Conservation (phyloP, 2,329 filamentous ascomycete genomes). For the Bretziella fagacearum region DNA sequence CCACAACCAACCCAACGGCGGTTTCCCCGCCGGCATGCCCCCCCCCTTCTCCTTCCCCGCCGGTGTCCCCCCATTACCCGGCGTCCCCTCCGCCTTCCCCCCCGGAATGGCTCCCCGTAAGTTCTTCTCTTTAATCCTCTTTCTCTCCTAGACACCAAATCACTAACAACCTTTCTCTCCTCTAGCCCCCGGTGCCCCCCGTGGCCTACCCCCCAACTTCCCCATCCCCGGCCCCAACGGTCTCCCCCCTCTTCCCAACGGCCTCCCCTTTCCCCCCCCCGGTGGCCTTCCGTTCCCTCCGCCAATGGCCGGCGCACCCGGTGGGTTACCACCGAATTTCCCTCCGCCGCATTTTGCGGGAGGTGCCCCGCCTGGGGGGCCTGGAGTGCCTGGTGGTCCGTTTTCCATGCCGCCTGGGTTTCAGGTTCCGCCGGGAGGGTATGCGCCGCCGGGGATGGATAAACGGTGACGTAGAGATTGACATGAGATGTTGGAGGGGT, state of each 20-base stretch:
- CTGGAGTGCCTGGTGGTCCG: conserved; percentile 18
- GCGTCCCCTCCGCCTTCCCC: background rate
- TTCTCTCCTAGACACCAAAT: no score
- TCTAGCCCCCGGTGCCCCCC: conserved; percentile 35
- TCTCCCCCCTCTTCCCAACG: conserved; percentile 25
- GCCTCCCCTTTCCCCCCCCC: conserved; percentile 29
- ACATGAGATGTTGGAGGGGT: background rate
- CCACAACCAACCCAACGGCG: conserved; percentile 39
- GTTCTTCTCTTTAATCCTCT: no score
- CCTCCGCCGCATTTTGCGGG: conserved; percentile 20
- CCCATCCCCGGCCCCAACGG: conserved; percentile 27
- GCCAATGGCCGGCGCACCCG: conserved; percentile 24
- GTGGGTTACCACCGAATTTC: conserved; percentile 18
- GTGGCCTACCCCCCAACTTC: conserved; percentile 31
- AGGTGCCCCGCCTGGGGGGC: conserved; percentile 19
- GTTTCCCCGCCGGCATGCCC: conserved; percentile 16
- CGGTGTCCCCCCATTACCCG: background rate
- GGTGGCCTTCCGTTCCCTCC: conserved; percentile 20
- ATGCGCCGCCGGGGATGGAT: conserved; percentile 23
- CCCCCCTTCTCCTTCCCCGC: background rate
- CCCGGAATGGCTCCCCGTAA: no score
- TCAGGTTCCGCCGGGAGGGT: conserved; percentile 10
- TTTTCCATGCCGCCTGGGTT: conserved; percentile 15
- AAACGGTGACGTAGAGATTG: conserved; percentile 16
- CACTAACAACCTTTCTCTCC: background rate